phyloP scores from a whole-genome alignment of 2,329 filamentous ascomycete genomes.

The Stemphylium lycopersici region DNA sequence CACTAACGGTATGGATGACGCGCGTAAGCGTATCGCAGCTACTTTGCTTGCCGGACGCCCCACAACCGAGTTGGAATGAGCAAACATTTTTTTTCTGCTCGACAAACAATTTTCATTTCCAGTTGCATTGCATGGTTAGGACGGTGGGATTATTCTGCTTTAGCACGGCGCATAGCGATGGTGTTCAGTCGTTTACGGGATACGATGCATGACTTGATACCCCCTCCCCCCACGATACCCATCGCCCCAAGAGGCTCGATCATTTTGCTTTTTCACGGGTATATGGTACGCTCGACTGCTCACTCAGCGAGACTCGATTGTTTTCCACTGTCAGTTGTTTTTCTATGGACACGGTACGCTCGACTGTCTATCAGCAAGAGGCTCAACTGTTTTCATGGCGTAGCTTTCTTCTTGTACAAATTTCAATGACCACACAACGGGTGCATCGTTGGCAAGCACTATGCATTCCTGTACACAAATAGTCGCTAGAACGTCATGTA shows the following conservation, averaged over 20 bases:
- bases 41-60: conserved; percentile 64
- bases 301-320: no score
- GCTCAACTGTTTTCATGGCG: not conserved
- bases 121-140: conserved; percentile 3
- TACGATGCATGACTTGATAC: conserved; percentile 22
- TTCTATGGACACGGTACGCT: no score
- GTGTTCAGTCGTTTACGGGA: conserved; percentile 18
- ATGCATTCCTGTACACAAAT: no score
- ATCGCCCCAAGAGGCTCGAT: conserved; percentile 14
- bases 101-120: not conserved
- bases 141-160: not conserved
- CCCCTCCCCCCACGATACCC: conserved; percentile 17
- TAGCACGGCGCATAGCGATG: conserved; percentile 14
- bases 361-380: not conserved
- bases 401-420: not conserved
- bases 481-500: no score
- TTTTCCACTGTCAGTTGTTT: no score
- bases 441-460: not conserved
- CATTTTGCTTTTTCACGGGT: conserved; percentile 3
- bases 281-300: not conserved
- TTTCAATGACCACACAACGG: not conserved
- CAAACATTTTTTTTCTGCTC: not conserved
- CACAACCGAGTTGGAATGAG: conserved; percentile 35
- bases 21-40: conserved; percentile 67
- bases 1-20: conserved; percentile 62